These are phyloP conservation scores for Aspergillus sp. DNA, from an alignment of 2,329 filamentous ascomycete species.

Conservation along the genomic window DNA sequence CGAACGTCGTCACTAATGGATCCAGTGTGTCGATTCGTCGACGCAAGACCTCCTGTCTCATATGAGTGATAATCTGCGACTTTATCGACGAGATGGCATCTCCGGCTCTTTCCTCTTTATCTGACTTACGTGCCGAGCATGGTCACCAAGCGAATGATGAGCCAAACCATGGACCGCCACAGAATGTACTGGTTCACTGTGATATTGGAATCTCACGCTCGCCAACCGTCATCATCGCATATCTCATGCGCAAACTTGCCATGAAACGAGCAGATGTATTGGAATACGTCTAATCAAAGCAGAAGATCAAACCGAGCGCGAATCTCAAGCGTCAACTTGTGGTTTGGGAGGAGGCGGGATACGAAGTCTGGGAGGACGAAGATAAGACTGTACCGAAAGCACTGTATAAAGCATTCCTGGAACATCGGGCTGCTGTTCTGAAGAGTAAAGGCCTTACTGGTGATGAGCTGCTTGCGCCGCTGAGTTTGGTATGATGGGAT, in stretches of 20 bases:
- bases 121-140: neutral
- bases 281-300: constrained; percentile 23
- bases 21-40: constrained; percentile 29
- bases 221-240: constrained; percentile 27
- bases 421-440: constrained; percentile 18
- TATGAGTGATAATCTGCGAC: constrained; percentile 27
- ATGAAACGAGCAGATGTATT: constrained; percentile 17
- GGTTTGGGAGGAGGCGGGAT: constrained; percentile 27
- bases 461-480: constrained; percentile 15
- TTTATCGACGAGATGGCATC: constrained; percentile 26
- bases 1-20: constrained; percentile 25
- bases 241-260: constrained; percentile 28
- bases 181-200: constrained; percentile 26
- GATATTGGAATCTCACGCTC: constrained; percentile 30
- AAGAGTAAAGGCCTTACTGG: constrained; percentile 20
- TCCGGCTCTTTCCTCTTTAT: constrained; percentile 11
- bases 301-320: constrained; percentile 23
- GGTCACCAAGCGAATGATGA: neutral
- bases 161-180: neutral
- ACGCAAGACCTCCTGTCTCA: constrained; percentile 28
- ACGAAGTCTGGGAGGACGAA: constrained; percentile 28
- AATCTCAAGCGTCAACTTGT: constrained; percentile 28
- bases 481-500: no score
- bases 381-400: constrained; percentile 24
- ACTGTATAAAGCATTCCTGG: constrained; percentile 25